These are phyloP conservation scores for Candida oleophila DNA, from an alignment of 805 yeast species.

Conservation along the genomic window DNA sequence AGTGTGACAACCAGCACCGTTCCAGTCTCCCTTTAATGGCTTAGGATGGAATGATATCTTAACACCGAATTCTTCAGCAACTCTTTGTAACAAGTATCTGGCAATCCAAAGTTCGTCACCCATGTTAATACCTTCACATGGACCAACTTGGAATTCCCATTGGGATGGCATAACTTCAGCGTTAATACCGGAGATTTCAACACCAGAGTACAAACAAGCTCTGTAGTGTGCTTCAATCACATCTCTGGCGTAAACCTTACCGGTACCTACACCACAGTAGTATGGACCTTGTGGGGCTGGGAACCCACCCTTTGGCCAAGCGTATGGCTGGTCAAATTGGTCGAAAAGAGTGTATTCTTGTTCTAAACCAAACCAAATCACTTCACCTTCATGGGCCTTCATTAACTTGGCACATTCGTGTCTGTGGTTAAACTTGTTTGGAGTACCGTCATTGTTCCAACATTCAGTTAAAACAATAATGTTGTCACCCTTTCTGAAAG, in stretches of 20 bases:
- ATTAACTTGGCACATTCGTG: slow-evolving; percentile 93
- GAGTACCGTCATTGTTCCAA: slow-evolving; percentile 98
- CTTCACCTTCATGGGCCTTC: slow-evolving; percentile 83
- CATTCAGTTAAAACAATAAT: slow-evolving; percentile 92
- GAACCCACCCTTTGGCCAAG: slow-evolving; percentile 99
- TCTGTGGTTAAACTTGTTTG: slow-evolving; percentile 98
- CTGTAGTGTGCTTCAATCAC: slow-evolving; percentile 98
- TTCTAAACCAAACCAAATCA: slow-evolving; percentile 97
- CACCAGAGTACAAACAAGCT: slow-evolving; percentile 93
- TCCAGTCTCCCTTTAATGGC: slow-evolving; percentile 99
- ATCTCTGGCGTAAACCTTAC: slow-evolving; percentile 97
- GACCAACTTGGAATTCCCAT: slow-evolving; percentile 99
- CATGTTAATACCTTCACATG: slow-evolving; percentile 92
- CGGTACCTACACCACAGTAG: slow-evolving; percentile 99
- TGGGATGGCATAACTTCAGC: slow-evolving; percentile 99
- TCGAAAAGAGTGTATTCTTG: slow-evolving; percentile 98
- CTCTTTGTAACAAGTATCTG: slow-evolving; percentile 87
- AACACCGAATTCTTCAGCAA: slow-evolving; percentile 98
- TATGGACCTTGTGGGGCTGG: slow-evolving; percentile 99
- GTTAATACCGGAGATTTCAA: slow-evolving; percentile 90
- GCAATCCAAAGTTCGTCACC: slow-evolving; percentile 98
- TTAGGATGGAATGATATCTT: slow-evolving; percentile 99
- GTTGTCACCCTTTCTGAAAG: slow-evolving; percentile 98
- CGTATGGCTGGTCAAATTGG: slow-evolving; percentile 84
- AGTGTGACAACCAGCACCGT: slow-evolving; percentile 99